Evolutionary conservation across 768 basidiomycete genomes (phyloP).

Genomic region (Kwoniella botswanensis): DNA sequence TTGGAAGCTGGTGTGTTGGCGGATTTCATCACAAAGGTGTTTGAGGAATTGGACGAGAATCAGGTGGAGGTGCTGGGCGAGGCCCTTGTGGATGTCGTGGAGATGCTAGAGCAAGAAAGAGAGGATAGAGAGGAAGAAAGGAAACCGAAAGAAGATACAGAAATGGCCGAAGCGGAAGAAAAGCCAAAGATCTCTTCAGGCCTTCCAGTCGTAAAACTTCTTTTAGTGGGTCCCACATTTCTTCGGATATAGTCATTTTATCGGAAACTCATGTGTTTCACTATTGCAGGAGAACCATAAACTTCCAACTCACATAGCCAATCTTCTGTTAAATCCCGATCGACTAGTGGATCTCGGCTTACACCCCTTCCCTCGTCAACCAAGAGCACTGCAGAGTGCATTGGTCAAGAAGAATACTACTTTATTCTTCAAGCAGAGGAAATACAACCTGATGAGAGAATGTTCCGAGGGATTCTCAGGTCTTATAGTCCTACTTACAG

Average conservation of each 20-base stretch:
- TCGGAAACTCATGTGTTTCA: constrained; percentile 1
- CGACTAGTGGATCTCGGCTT: constrained; percentile 35
- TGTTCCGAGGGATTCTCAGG: constrained; percentile 98
- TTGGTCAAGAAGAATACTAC: constrained; percentile 49
- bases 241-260: neutral
- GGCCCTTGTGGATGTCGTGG: constrained; percentile 22
- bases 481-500: constrained; percentile 79
- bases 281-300: constrained; percentile 24
- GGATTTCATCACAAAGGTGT: constrained; percentile 9
- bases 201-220: constrained; percentile 34
- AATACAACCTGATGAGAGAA: constrained; percentile 95
- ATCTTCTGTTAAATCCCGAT: constrained; percentile 35
- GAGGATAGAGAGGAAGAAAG: constrained; percentile 33
- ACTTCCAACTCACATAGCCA: constrained; percentile 41
- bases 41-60: constrained; percentile 12
- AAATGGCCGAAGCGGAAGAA: constrained; percentile 14
- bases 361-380: constrained; percentile 38
- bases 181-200: constrained; percentile 18
- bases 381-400: constrained; percentile 38
- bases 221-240: constrained; percentile 31
- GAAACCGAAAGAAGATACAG: constrained; percentile 12
- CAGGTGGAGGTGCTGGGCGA: constrained; percentile 25
- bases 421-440: constrained; percentile 70
- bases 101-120: constrained; percentile 38
- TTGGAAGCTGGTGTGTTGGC: constrained; percentile 17